Evolutionary conservation across 306 rosid species (phyloP), one percentile per base, ranked within the genome.

Genomic region (Albizia julibrissin): DNA sequence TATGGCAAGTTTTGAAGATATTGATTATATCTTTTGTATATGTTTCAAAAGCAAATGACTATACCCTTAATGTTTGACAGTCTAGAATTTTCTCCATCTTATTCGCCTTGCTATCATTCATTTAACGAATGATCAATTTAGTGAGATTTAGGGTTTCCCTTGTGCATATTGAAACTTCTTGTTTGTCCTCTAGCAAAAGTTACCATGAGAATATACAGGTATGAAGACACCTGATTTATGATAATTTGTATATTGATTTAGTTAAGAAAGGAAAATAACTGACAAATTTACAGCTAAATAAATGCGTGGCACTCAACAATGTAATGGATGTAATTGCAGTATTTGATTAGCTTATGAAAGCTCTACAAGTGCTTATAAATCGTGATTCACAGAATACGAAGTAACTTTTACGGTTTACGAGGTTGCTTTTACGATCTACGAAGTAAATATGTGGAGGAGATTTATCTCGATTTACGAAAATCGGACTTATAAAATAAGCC

Each of bases 231-330:
- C 33, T 22, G 47, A 16, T 72, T 72, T 72, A 29, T 46, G 62
- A 67, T 44, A 10, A 40, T 40, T 64, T 19, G 22, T 81, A 37
- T 66, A 39, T 54, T 39, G 26, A 29, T 75, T 69, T 68, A n/a
- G 31, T n/a, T 73, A 64, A 22, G 15, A 26, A 61, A 47, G 10
- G 33, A 31, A 56, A 56, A 21, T 31, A 16, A 34, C 80, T 26
- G 47, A 47, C 26, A 34, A 16, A 12, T 59, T 8, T 69, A 14
- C n/a, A 42, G 10, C 29, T 21, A 74, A 65, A 64, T 21, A 74
- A 65, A 64, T 74, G 56, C 27, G 58, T 16, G 15, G 84, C 56
- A 27, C 80, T 54, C 62, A 34, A 37, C 8, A 37, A 61, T 69
- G 40, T 66, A 59, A 26, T 52, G 59, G 59, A 47, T 47, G 6